These are phyloP conservation scores for Pleurotus citrinopileatus DNA, from an alignment of 768 basidiomycete genomes.

Conservation along the genomic window DNA sequence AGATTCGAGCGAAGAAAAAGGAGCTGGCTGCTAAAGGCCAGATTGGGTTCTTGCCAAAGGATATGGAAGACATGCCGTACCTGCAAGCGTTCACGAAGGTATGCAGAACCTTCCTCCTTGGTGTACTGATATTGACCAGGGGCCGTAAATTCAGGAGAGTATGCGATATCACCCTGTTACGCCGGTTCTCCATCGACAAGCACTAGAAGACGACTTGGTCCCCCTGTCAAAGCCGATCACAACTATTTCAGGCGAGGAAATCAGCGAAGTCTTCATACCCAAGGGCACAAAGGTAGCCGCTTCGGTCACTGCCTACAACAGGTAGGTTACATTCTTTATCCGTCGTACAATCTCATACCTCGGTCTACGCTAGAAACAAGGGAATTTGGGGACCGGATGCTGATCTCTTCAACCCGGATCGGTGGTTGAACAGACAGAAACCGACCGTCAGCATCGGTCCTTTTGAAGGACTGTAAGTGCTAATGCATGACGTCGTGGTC, in stretches of 20 bases:
- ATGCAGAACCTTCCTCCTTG: not conserved
- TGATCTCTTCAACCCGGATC: conserved; percentile 34
- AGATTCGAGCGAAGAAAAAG: not conserved
- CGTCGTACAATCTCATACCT: not conserved
- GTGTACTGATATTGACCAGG: not conserved
- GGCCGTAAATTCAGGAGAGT: not conserved
- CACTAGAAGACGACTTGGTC: conserved; percentile 21
- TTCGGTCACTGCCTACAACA: conserved; percentile 24
- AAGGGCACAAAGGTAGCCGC: conserved; percentile 38
- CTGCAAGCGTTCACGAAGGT: conserved; percentile 43
- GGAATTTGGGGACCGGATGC: conserved; percentile 41
- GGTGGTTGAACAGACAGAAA: conserved; percentile 29
- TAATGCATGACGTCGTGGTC: not conserved
- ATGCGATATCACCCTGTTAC: conserved; percentile 27
- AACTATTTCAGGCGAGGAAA: conserved; percentile 29
- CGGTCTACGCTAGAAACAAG: conserved; percentile 20
- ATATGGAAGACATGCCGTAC: conserved; percentile 52
- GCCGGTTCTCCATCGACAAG: conserved; percentile 15
- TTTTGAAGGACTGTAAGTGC: not conserved
- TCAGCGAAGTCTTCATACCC: conserved; percentile 35
- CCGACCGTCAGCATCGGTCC: not conserved
- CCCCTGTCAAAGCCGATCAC: conserved; percentile 42
- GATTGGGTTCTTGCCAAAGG: conserved; percentile 33
- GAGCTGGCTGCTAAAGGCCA: conserved; percentile 32
- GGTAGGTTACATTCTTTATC: not conserved